Conservation (phyloP, 192 early-diverging fungal species). For the Gamsiella multidivaricata region DNA sequence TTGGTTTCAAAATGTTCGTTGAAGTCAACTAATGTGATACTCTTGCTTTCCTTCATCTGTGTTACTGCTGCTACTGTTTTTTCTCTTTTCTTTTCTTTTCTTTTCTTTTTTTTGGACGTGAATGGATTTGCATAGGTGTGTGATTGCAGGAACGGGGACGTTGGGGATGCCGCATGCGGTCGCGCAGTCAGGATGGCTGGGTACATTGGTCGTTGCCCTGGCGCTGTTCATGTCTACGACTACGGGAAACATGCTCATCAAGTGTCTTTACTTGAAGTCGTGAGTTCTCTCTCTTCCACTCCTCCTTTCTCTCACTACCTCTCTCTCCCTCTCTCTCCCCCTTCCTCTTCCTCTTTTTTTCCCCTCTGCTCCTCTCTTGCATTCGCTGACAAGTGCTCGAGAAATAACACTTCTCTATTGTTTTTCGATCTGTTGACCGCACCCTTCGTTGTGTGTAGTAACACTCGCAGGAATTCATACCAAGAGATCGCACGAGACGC, state of each 20-base stretch:
- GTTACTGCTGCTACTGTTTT: no score
- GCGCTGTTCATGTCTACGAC: constrained; percentile 64
- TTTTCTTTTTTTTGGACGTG: background rate
- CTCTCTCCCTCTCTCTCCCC: background rate
- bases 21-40: no score
- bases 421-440: no score
- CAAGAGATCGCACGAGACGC: constrained; percentile 75
- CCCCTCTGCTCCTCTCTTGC: no score
- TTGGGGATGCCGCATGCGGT: constrained; percentile 69
- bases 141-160: constrained; percentile 68
- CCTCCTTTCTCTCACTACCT: background rate
- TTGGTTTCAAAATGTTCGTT: no score
- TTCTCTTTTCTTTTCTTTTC: constrained; percentile 2
- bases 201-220: constrained; percentile 53
- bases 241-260: constrained; percentile 65
- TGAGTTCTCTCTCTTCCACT: constrained; percentile 32
- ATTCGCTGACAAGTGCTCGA: no score
- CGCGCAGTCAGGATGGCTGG: constrained; percentile 67
- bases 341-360: no score
- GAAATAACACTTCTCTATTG: no score
- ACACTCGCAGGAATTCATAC: constrained; percentile 63
- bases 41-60: no score
- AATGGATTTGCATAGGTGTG: constrained; percentile 58
- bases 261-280: constrained; percentile 61
- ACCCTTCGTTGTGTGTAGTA: constrained; percentile 24